Evolutionary conservation across 805 yeast genomes (phyloP), one percentile per base, ranked within the genome.

Genomic region (Metschnikowia lunata): DNA sequence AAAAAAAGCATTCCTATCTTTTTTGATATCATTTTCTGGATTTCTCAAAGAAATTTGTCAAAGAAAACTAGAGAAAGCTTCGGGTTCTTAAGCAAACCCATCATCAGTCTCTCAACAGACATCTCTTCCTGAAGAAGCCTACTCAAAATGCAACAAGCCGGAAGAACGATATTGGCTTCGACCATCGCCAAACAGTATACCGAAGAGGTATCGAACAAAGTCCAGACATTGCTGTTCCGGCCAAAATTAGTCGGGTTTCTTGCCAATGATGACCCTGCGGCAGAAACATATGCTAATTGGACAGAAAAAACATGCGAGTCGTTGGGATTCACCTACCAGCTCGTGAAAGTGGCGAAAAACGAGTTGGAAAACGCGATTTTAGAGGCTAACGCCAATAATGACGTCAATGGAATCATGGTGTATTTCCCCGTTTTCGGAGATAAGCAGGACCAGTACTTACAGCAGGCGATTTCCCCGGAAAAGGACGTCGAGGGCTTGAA

Each of bases 381-480:
- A 37, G 80, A 77, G 34, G 97, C 98, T 47, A 93, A 93, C 62
- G 71, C 72, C 27, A 91, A 90, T 58, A 79, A 76, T 43, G 54
- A 62, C 0, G 87, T 91, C 33, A 83, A 89, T 60, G 99, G 98
- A 23, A 93, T 93, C 53, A 89, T 93, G 86, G 91, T 93, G 12
- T 93, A 93, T 64, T 93, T 91, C 77, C 99, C 99, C 0, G 98
- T 93, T 2, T 93, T 88, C 66, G 97, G 96, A 3, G 87, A 88
- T 60, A 79, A 87, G 47, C 98, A 93, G 67, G 99, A 93, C 65
- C 96, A 87, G 66, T 93, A 93, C 63, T 67, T 93, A 46, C 98
- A 93, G 68, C 98, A 93, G 67, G 85, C 89, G 49, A 90, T 93
- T 14, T 72, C 89, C n/a, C 72, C 83, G 33, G 91, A 88, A 48